phyloP scores from a whole-genome alignment of 768 basidiomycete genomes.

The Hygrocybe punicea region DNA sequence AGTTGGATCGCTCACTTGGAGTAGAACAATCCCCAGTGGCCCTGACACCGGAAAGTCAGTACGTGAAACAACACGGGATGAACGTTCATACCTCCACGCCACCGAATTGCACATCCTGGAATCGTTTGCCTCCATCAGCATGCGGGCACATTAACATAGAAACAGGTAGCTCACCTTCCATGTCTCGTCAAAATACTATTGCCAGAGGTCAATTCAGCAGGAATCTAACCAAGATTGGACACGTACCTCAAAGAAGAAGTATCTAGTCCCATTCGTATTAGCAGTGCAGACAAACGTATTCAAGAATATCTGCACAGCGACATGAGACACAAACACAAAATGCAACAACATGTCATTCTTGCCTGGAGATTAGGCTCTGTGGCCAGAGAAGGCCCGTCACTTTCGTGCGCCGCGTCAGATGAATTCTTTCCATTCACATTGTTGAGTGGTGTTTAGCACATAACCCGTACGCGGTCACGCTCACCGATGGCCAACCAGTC shows the following conservation, averaged over 20 bases:
- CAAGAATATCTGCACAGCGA: conserved; percentile 61
- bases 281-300: conserved; percentile 86
- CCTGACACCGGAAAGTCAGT: conserved; percentile 23
- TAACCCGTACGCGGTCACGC: conserved; percentile 14
- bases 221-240: not conserved
- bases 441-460: not conserved
- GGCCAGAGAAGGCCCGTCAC: conserved; percentile 67
- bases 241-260: conserved; percentile 83
- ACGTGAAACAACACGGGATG: not conserved
- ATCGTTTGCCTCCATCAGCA: conserved; percentile 9
- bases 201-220: not conserved
- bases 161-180: conserved; percentile 61
- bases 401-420: conserved; percentile 52
- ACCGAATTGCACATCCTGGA: conserved; percentile 58
- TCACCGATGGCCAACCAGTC: conserved; percentile 73
- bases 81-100: conserved; percentile 22
- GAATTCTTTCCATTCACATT: conserved; percentile 44
- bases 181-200: conserved; percentile 68
- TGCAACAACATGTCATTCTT: not conserved
- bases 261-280: conserved; percentile 73
- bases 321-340: conserved; percentile 4
- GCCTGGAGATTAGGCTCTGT: conserved; percentile 60
- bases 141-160: not conserved
- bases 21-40: conserved; percentile 68
- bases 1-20: conserved; percentile 41